phyloP scores from a whole-genome alignment of 116 monocot species.

The Trichopus zeylanicus region DNA sequence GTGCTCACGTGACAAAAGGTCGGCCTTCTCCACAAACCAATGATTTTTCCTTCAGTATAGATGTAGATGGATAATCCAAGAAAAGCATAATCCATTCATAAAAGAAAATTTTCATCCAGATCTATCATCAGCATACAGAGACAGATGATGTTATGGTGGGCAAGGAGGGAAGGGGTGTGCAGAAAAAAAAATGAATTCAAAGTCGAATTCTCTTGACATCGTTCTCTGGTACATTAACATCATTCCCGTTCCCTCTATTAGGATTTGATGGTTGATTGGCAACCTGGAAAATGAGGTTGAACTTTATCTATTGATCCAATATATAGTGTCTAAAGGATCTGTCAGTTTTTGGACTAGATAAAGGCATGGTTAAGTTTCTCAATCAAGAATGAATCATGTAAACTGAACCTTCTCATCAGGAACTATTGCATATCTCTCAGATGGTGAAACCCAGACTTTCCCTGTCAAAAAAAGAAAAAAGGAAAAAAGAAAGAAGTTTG shows the following conservation, averaged over 20 bases:
- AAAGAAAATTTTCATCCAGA: no score
- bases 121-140: no score
- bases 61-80: no score
- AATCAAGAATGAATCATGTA: not conserved
- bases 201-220: constrained; percentile 54
- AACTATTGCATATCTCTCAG: constrained; percentile 51
- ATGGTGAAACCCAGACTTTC: constrained; percentile 49
- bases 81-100: no score
- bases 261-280: constrained; percentile 7
- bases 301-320: not conserved
- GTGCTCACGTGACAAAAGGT: no score
- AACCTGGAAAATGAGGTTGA: constrained; percentile 24
- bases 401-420: constrained; percentile 25
- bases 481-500: not conserved
- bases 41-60: no score
- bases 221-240: constrained; percentile 64
- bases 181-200: not conserved
- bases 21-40: no score
- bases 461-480: constrained; percentile 16
- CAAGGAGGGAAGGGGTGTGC: not conserved
- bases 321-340: not conserved
- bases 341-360: not conserved
- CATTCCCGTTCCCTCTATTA: constrained; percentile 25
- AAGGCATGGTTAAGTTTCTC: not conserved
- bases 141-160: no score